Evolutionary conservation across 208 protist genomes (phyloP).

Genomic region (Angomonas deanei): DNA sequence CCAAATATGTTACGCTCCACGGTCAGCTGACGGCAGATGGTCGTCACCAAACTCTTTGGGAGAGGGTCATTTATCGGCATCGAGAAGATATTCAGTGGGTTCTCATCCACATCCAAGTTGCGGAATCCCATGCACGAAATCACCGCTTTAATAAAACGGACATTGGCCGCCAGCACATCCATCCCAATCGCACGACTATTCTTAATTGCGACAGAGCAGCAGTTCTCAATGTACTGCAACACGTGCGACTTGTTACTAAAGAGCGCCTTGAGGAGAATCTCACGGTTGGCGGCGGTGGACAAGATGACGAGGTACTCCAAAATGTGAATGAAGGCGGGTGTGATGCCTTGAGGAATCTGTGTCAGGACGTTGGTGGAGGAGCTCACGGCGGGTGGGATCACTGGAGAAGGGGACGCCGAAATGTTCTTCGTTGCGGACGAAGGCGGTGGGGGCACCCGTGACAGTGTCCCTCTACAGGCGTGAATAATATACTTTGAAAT

Average conservation of each 20-base stretch:
- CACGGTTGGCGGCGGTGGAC: constrained; percentile 38
- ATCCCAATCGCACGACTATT: constrained; percentile 28
- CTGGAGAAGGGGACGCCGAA: background rate
- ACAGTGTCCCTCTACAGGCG: constrained; percentile 27
- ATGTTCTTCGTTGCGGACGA: constrained; percentile 6
- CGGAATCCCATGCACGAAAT: constrained; percentile 22
- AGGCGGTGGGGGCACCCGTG: constrained; percentile 36
- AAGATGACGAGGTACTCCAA: constrained; percentile 55
- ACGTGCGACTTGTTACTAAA: constrained; percentile 60
- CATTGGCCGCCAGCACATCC: constrained; percentile 49
- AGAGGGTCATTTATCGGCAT: constrained; percentile 20
- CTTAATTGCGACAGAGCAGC: constrained; percentile 26
- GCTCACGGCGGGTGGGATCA: constrained; percentile 26
- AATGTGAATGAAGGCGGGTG: constrained; percentile 44
- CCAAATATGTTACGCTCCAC: constrained; percentile 61
- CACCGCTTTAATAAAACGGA: constrained; percentile 52
- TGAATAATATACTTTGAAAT: constrained; percentile 61
- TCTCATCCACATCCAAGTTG: constrained; percentile 13
- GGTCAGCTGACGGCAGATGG: constrained; percentile 53
- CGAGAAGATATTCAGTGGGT: constrained; percentile 27
- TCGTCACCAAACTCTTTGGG: constrained; percentile 19
- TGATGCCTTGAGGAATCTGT: constrained; percentile 39
- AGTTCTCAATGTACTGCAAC: constrained; percentile 47
- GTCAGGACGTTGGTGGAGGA: constrained; percentile 11
- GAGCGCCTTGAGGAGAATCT: constrained; percentile 43